Base-by-base conservation (phyloP, 1,139 yeast species). In the Pichia inconspicua region DNA sequence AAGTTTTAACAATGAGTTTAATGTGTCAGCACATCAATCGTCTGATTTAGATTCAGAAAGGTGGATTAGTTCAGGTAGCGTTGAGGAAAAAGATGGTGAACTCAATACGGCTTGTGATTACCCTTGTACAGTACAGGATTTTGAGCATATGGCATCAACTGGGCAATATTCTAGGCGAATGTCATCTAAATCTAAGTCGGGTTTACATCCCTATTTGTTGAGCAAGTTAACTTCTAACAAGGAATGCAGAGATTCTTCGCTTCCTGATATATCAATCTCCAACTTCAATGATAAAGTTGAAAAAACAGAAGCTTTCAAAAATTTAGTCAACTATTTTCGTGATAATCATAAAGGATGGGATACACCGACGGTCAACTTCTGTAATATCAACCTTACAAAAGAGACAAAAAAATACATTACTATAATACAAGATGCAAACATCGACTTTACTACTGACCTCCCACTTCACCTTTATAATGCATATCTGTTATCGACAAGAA, bases 391-490 rank as follows among this genome's bases (percentile, higher is more conserved):
- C 8, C 28, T 17, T 25, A 10, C 47, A 11, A 38, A 47, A 15
- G 47, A 43, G 11, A 19, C 44, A 4, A 39, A 42, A 35, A 48
- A 49, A 14, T 46, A 42, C 25, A 30, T 58, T 9, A 62, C 60
- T 44, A 59, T 72, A 5, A 45, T 77, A 5, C 62, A 68, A 12
- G 51, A 60, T 10, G 51, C 77, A 17, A 80, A 79, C 53, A 63
- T 64, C 2, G 73, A 72, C 4, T 73, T 69, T 49, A 61, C 74
- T 12, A 60, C 59, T 14, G 84, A 80, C 58, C 62, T 79, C 34
- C 74, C 77, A 0, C 51, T 75, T 1, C 86, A 80, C 61, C 61
- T 80, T 7, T 80, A 78, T 57, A 69, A 78, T 12, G 52, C 75
- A 0, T 64, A 68, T 44, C 62, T 79, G 28, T 57, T 75, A 3